These are phyloP conservation scores for Pelargonium citronellum DNA, from an alignment of 441 rosid species.

Conservation along the genomic window DNA sequence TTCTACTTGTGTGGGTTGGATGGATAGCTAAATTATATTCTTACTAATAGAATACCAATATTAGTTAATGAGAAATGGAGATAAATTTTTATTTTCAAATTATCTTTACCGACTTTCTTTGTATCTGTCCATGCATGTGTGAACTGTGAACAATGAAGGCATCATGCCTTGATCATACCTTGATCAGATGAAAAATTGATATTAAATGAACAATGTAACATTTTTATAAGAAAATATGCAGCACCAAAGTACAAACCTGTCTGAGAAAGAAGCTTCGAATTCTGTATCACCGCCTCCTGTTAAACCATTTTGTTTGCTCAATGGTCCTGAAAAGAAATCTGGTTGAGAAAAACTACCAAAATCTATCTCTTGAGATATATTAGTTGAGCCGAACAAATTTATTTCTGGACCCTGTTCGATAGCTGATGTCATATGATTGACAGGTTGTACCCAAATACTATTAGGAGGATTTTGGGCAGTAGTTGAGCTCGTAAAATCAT, in stretches of 20 bases:
- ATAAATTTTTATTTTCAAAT: not conserved
- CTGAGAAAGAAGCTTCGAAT: constrained; percentile 34
- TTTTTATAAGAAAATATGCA: not conserved
- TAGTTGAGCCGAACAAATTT: constrained; percentile 30
- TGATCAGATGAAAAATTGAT: not conserved
- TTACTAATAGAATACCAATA: not conserved
- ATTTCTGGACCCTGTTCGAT: constrained; percentile 30
- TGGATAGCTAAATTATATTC: not conserved
- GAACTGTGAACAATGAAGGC: not conserved
- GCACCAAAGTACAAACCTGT: constrained; percentile 38
- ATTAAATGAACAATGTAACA: not conserved
- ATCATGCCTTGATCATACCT: too few relatives aligned
- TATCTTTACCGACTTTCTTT: not conserved
- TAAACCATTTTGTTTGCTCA: constrained; percentile 29
- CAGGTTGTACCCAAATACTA: constrained; percentile 26
- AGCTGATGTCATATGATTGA: constrained; percentile 25
- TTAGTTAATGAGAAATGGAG: not conserved
- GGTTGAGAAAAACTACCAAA: constrained; percentile 32
- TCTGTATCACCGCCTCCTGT: constrained; percentile 22
- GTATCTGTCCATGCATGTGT: not conserved
- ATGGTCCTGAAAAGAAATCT: constrained; percentile 37
- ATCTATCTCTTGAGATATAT: constrained; percentile 29
- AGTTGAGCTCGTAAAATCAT: constrained; percentile 50
- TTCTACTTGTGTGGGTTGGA: not conserved
- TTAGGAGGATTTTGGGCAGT: constrained; percentile 29